Evolutionary conservation across 805 yeast genomes (phyloP), one percentile per base, ranked within the genome.

Genomic region (Wickerhamomyces rabaulensis): DNA sequence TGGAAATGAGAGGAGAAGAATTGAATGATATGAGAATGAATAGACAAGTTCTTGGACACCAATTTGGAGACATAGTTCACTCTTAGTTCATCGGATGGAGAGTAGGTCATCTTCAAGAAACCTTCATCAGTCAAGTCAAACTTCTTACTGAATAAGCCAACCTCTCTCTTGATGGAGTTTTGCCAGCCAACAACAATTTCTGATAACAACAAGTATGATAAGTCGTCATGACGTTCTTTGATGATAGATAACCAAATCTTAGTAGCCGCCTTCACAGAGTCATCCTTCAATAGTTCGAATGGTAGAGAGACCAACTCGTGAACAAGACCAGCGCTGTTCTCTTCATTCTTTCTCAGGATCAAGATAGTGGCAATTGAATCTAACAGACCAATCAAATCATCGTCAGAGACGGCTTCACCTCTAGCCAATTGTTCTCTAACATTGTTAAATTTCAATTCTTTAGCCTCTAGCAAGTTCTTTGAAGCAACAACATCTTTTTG

Each of bases 181-280:
- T 82, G 87, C 86, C 95, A 87, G 46, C 76, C 74, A 39, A 73
- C 70, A 23, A 83, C 76, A 27, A 94, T 78, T 51, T 86, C 94
- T 6, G 86, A 72, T 19, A 91, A 62, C 10, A 92, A 58, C n/a
- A 78, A 64, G 26, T 76, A 67, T 1, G 90, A 75, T 35, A 83
- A 56, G 22, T 73, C 73, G 19, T 73, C 72, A 0, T 83, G 79
- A 41, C 80, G 73, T 52, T 84, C 88, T 47, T 82, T 80, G 67
- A 86, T 79, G 17, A 87, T 75, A 40, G 88, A 80, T 39, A 86
- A 70, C 98, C 98, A 92, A 26, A 83, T 74, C n/a, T 80, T 76
- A 15, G 83, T 78, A 0, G 91, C 87, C 9, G 79, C 71, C 45
- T 76, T 78, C 62, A 90, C 76, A 4, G 80, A 67, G 16, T 69